Base-by-base conservation (phyloP, 2,329 filamentous ascomycete genomes). In the Phialocephala subalpina region DNA sequence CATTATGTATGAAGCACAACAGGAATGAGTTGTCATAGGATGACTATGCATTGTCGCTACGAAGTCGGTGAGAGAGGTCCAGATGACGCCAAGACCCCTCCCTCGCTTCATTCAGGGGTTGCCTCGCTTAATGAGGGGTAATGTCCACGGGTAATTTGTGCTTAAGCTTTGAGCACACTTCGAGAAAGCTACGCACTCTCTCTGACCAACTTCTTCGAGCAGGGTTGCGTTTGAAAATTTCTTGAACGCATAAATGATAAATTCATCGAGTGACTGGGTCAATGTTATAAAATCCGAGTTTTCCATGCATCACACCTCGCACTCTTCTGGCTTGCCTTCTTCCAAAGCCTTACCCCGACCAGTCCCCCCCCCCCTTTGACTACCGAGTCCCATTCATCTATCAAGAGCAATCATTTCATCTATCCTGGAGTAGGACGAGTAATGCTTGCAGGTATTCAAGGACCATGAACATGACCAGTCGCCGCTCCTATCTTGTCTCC, bases 401-500 rank as follows among this genome's bases (percentile, higher is more conserved):
- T 52, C 2, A 52, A 52, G 22, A 22, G 27, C 20, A 52, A 16
- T 5, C 20, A 52, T 29, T 22, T 22, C 1, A 16, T 27, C 6
- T 22, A 9, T 29, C 9, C 16, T 9, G 47, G 47, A 8, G 25
- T 20, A 22, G 3, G 27, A 18, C 2, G 8, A 6, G 7, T 52
- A 47, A 47, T 47, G 18, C 42, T n/a, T 47, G 42, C 9, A n/a
- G 18, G 5, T n/a, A 47, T n/a, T 47, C 36, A 40, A 40, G 36
- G 42, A 47, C 42, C 42, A 47, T 47, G 42, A 47, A n/a, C 42
- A 20, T 47, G 42, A n/a, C 42, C 42, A 47, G n/a, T 22, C 8
- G 42, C 42, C 12, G 42, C 42, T 47, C 42, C 42, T 3, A 47
- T 47, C 18, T 9, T 47, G 8, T n/a, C 16, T n/a, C 42, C 42